Evolutionary conservation across 208 protist genomes (phyloP), one percentile per base, ranked within the genome.

Genomic region (Crithidia fasciculata): DNA sequence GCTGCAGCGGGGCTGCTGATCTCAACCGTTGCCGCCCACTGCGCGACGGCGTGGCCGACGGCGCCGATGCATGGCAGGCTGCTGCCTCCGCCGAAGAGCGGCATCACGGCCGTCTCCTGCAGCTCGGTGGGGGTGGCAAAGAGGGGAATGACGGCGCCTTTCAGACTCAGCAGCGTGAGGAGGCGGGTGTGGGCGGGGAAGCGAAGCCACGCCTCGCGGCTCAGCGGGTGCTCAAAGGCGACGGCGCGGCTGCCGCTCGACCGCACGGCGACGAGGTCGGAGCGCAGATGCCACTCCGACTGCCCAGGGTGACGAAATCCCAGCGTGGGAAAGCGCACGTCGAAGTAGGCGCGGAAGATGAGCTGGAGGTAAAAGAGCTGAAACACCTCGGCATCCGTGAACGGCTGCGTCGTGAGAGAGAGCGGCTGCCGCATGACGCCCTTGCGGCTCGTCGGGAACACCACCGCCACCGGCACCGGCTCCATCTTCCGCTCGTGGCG

Each of bases 331-430:
- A 94, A 90, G 16, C 87, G 87, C 4, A 94, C 64, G 66, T 96
- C 89, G 70, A 86, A 91, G 62, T 87, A 83, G 36, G 83, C 85
- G 65, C 92, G 89, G 50, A 96, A 88, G 50, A 94, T 58, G 36
- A 96, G 87, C 65, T 96, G 92, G 12, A 94, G 19, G 76, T 94
- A 94, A 58, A 93, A 87, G 2, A 94, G 80, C 80, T 96, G 89
- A 70, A 96, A 96, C 28, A 96, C 79, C 72, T 96, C 92, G 3
- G 84, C 87, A 57, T 96, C 92, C 53, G 80, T 82, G 72, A 93
- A 96, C 16, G 89, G 84, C 53, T 83, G 55, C 43, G 87, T 88
- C 8, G 76, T 81, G 43, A 90, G 75, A 13, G 80, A 87, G 13
- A 74, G 61, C 2, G 79, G 76, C 2, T 55, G 49, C 9, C 72